Evolutionary conservation across 164 flowering plant genomes (phyloP), one percentile per base, ranked within the genome.

Genomic region (Umbellularia californica): DNA sequence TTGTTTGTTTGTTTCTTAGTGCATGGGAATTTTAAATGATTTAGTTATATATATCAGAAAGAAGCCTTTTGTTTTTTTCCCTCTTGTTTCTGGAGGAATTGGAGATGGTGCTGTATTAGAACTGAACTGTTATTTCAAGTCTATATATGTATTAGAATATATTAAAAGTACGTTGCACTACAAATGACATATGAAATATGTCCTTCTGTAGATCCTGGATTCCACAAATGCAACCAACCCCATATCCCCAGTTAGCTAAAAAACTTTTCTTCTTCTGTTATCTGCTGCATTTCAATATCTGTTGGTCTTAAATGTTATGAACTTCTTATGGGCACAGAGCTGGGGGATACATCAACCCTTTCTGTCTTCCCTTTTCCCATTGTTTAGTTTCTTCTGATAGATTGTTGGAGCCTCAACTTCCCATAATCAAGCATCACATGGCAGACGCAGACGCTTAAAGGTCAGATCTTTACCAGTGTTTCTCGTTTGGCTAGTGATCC

Each of bases 191-290:
- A 68, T 74, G 65, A 52, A 22, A 68, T 52, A 67, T 7, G 66
- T 67, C 76, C 76, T 68, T 58, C n/a, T 74, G 65, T 33, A 22
- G 71, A 67, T 27, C 71, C 58, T 55, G 65, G 14, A 55, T 74
- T 66, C 30, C 60, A 28, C 71, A 51, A 19, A 65, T 66, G 50
- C 27, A 30, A 51, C 65, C 76, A 74, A n/a, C 12, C 30, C n/a
- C 22, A 27, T 20, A 62, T 41, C 75, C n/a, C 27, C 35, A 22
- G 68, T 52, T n/a, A 27, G 30, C 55, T 22, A 24, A 23, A 64
- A 65, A 60, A 33, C 66, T 58, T 7, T 70, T 23, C 11, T 70
- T 52, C 24, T 23, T 51, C 20, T 52, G 20, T 52, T 4, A 9
- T 27, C 52, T 64, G 33, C 13, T 60, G 25, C 27, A 52, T 51